Conservation (phyloP, 1,284 basidiomycete genomes). For the Moesziomyces globuligerus region DNA sequence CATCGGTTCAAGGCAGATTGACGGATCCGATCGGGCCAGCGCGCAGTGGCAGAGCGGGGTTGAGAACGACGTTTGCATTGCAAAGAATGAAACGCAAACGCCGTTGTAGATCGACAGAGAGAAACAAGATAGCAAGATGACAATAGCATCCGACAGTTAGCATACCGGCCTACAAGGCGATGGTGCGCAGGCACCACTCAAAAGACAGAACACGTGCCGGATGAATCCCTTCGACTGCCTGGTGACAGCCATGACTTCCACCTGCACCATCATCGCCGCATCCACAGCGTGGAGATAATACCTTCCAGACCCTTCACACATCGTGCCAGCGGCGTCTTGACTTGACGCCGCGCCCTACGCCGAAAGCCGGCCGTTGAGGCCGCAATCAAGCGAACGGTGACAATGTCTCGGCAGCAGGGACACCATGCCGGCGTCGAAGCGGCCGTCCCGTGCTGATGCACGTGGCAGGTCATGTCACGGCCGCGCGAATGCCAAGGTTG, state of each 20-base stretch:
- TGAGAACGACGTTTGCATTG: slow-evolving; percentile 59
- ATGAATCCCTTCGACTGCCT: slow-evolving; percentile 1
- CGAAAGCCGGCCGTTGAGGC: neutral
- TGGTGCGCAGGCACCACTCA: neutral
- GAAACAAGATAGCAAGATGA: slow-evolving; percentile 21
- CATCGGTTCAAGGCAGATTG: slow-evolving; percentile 45
- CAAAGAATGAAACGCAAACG: slow-evolving; percentile 54
- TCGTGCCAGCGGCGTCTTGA: no score
- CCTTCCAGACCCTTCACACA: neutral
- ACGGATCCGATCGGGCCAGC: slow-evolving; percentile 15
- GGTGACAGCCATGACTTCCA: neutral
- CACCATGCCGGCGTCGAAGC: no score
- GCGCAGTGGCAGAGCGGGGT: slow-evolving; percentile 7
- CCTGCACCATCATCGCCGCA: neutral
- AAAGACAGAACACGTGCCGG: slow-evolving; percentile 1
- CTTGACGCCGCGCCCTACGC: no score
- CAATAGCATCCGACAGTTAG: slow-evolving; percentile 48
- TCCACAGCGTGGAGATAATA: neutral
- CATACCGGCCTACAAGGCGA: slow-evolving; percentile 25
- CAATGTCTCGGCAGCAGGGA: neutral
- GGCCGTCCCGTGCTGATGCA: no score
- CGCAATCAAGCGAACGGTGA: neutral
- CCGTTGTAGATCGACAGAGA: slow-evolving; percentile 33
- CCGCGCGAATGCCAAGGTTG: no score
- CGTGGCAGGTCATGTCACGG: no score